Evolutionary conservation across 2,329 filamentous ascomycete species (phyloP).

Genomic region (Aquanectria penicillioides): DNA sequence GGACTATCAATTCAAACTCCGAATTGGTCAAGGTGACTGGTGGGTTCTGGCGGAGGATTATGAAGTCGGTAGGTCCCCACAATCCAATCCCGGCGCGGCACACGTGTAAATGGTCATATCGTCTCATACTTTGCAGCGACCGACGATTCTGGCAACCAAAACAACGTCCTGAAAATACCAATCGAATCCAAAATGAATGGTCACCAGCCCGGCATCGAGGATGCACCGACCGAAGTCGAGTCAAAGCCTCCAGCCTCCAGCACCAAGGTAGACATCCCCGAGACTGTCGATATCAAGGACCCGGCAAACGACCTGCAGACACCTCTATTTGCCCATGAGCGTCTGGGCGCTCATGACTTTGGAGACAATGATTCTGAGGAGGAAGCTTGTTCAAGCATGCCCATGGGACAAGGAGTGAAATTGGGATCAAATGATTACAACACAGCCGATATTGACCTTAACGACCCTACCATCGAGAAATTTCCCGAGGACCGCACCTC

Average conservation of each 20-base stretch:
- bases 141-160: slow-evolving; percentile 58
- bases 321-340: slow-evolving; percentile 60
- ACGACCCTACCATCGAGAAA: slow-evolving; percentile 59
- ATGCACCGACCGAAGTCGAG: slow-evolving; percentile 22
- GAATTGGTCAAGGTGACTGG: slow-evolving; percentile 73
- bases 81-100: too few species aligned
- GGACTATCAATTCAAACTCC: slow-evolving; percentile 80
- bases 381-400: slow-evolving; percentile 32
- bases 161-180: slow-evolving; percentile 54
- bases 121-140: slow-evolving; percentile 39
- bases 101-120: too few species aligned
- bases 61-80: slow-evolving; percentile 65
- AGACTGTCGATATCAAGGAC: slow-evolving; percentile 20
- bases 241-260: neutral
- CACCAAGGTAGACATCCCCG: neutral
- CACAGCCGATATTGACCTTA: slow-evolving; percentile 46
- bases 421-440: slow-evolving; percentile 31
- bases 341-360: slow-evolving; percentile 53
- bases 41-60: slow-evolving; percentile 74
- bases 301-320: slow-evolving; percentile 40
- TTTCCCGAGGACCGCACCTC: slow-evolving; percentile 58
- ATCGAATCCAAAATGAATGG: slow-evolving; percentile 22
- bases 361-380: slow-evolving; percentile 46
- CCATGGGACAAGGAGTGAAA: slow-evolving; percentile 29
- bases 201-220: slow-evolving; percentile 18